phyloP scores from a whole-genome alignment of 495 filamentous ascomycete species.

The Apiosordaria backusii region DNA sequence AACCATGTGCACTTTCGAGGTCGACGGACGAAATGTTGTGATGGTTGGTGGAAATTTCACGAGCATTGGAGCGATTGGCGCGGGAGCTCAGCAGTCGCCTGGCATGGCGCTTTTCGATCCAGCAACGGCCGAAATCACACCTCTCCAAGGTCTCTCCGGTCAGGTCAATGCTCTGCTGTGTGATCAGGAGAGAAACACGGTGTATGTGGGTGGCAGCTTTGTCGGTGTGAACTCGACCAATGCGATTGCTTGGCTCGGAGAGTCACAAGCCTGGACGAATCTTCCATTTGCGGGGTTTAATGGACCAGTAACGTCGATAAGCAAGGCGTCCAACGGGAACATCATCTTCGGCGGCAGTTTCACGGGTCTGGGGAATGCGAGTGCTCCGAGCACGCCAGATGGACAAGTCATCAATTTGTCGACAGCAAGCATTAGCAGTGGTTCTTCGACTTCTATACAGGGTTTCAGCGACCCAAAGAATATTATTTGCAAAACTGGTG shows the following conservation, averaged over 20 bases:
- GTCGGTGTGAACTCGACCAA: conserved; percentile 76
- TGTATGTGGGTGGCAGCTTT: conserved; percentile 90
- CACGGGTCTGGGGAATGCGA: conserved; percentile 81
- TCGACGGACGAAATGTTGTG: conserved; percentile 64
- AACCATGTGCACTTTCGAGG: conserved; percentile 78
- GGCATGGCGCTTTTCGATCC: conserved; percentile 81
- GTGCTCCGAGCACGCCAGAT: conserved; percentile 52
- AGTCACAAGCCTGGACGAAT: conserved; percentile 67
- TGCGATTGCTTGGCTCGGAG: conserved; percentile 76
- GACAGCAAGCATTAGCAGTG: conserved; percentile 67
- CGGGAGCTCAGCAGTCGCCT: conserved; percentile 54
- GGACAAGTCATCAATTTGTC: conserved; percentile 80
- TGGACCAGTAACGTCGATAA: conserved; percentile 83
- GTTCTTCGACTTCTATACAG: conserved; percentile 52
- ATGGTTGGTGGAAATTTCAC: conserved; percentile 95
- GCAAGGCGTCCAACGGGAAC: conserved; percentile 70
- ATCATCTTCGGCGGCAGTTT: conserved; percentile 94
- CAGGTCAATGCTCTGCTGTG: conserved; percentile 78
- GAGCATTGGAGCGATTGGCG: conserved; percentile 61
- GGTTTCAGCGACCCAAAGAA: conserved; percentile 77
- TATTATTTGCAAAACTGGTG: conserved; percentile 75
- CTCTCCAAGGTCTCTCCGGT: conserved; percentile 74
- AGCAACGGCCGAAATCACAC: conserved; percentile 58
- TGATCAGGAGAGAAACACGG: conserved; percentile 74
- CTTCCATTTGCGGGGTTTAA: conserved; percentile 93